These are phyloP conservation scores for Grifola frondosa DNA, from an alignment of 1,284 basidiomycete species.

Conservation along the genomic window DNA sequence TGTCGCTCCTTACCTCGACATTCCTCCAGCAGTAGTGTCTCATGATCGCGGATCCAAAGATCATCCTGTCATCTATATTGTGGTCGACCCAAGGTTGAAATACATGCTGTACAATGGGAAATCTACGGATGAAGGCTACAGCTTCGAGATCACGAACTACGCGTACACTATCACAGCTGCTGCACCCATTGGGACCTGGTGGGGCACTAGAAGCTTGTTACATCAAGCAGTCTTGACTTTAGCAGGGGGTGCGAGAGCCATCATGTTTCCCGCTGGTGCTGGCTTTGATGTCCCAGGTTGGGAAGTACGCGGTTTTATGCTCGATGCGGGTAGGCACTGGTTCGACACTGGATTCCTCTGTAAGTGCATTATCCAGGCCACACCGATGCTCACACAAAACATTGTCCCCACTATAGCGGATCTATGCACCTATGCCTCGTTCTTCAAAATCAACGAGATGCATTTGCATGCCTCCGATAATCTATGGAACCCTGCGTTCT, in stretches of 20 bases:
- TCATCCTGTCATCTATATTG: conserved; percentile 30
- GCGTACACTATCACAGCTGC: conserved; percentile 30
- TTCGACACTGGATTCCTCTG: conserved; percentile 29
- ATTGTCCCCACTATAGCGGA: conserved; percentile 27
- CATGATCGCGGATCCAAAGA: too few relatives aligned
- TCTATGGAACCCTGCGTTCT: conserved; percentile 27
- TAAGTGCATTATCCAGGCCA: conserved; percentile 2
- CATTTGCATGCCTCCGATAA: conserved; percentile 33
- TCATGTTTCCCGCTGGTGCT: conserved; percentile 30
- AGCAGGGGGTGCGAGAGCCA: conserved; percentile 22
- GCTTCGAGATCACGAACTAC: conserved; percentile 25
- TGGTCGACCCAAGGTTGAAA: conserved; percentile 22
- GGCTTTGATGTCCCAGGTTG: conserved; percentile 37
- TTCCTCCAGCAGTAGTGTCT: conserved; percentile 15
- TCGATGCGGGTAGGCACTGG: conserved; percentile 39
- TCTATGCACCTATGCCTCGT: conserved; percentile 38
- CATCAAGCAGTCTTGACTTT: conserved; percentile 29
- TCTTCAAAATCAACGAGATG: conserved; percentile 39
- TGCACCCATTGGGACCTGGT: conserved; percentile 37
- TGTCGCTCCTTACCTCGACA: conserved; percentile 16
- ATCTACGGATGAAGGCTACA: conserved; percentile 36
- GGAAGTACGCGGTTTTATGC: conserved; percentile 40
- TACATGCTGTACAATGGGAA: conserved; percentile 33
- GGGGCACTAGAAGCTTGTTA: conserved; percentile 37
- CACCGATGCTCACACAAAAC: background rate